Base-by-base conservation (phyloP, 2,329 filamentous ascomycete species). In the Pyrenochaeta sp. region DNA sequence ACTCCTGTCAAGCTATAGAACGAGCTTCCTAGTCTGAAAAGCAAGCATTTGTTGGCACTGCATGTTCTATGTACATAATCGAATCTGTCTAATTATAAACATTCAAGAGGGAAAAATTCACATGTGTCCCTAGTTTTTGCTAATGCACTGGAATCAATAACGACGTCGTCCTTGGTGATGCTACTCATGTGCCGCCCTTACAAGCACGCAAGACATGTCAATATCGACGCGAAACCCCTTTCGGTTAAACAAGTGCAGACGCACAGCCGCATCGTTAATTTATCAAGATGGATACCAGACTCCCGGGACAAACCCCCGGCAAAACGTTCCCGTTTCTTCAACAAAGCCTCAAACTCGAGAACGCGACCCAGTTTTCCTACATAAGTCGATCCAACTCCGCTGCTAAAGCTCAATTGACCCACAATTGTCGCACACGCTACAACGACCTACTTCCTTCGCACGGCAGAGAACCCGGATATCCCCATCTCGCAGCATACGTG, bases 1-100 rank as follows among this genome's bases (percentile, higher is more conserved):
- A 64, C 60, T 42, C 45, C 68, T 6, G 44, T 73, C 45, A 60
- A 54, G 31, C 53, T 74, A 27, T 74, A 68, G 47, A 42, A 32
- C 45, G 33, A 36, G 32, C 35, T 32, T 48, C 20, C 47, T 17
- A 39, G n/a, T 36, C 15, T 17, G 37, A 35, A 47, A 35, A 32
- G 46, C 37, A 51, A 30, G 46, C 42, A 54, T 47, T 21, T 11
- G 18, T 21, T 15, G 31, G 18, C 27, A 21, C 41, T 42, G 21
- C 11, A 50, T 36, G 20, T 54, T 50, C 35, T 41, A 31, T 51
- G 37, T 59, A 52, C 39, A 56, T 56, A 51, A 42, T 32, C 31
- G 21, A 40, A 30, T 12, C 17, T 30, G 6, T 15, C 14, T 30
- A 17, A 23, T 21, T 27, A 41, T 2, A 23, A 15, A n/a, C 30